Conservation (phyloP, 371 early-diverging fungal genomes). For the Mucor lusitanicus region DNA sequence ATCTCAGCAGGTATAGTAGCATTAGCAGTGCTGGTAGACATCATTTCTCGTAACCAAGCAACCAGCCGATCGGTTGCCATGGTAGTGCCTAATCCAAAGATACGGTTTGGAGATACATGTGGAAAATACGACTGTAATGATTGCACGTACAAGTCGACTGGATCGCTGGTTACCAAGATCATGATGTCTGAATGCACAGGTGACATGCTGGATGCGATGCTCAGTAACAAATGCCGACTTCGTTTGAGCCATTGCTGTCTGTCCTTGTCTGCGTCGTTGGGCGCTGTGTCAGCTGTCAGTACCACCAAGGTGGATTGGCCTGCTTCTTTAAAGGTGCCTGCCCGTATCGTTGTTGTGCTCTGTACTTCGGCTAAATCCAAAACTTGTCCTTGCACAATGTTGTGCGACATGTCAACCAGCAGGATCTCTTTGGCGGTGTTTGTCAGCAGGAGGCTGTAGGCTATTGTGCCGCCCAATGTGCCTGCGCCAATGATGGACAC, state of each 20-base stretch:
- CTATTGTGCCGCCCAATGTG: constrained; percentile 62
- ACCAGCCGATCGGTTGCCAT: constrained; percentile 70
- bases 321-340: constrained; percentile 65
- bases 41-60: constrained; percentile 49
- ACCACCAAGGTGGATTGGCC: constrained; percentile 26
- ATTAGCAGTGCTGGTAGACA: neutral
- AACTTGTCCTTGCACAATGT: constrained; percentile 70
- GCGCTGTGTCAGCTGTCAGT: constrained; percentile 26
- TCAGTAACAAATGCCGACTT: constrained; percentile 69
- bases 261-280: constrained; percentile 16
- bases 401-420: constrained; percentile 65
- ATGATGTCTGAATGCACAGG: constrained; percentile 67
- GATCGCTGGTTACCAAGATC: constrained; percentile 74
- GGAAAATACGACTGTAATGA: constrained; percentile 68
- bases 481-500: constrained; percentile 57
- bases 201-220: constrained; percentile 63
- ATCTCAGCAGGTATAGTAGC: constrained; percentile 3
- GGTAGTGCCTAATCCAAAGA: constrained; percentile 83
- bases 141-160: constrained; percentile 76
- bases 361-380: constrained; percentile 74
- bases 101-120: constrained; percentile 67
- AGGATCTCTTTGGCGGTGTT: constrained; percentile 60
- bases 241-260: constrained; percentile 66
- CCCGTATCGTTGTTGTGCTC: constrained; percentile 54
- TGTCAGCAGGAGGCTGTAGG: constrained; percentile 67